Evolutionary conservation across 1,139 yeast species (phyloP).

Genomic region (Eremothecium sinecaudum): DNA sequence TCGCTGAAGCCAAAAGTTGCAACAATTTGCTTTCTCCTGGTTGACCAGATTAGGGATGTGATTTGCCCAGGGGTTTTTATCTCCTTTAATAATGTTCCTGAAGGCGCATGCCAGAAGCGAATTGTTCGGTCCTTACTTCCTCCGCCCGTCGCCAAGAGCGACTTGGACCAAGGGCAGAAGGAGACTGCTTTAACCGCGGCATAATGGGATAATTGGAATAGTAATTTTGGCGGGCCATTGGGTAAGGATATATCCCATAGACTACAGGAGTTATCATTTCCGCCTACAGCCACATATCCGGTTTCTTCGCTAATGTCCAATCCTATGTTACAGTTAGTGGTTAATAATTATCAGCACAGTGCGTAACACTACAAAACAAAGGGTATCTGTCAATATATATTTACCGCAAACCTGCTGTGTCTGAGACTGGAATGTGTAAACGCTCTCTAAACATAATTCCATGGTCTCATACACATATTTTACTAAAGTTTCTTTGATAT

Average conservation of each 20-base stretch:
- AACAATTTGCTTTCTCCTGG: slow-evolving; percentile 48
- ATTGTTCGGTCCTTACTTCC: slow-evolving; percentile 63
- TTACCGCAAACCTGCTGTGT: slow-evolving; percentile 64
- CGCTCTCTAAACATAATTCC: slow-evolving; percentile 13
- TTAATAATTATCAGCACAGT: too few species aligned
- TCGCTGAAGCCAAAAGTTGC: slow-evolving; percentile 79
- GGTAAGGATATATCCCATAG: slow-evolving; percentile 38
- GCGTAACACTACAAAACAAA: too few species aligned
- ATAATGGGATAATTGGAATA: slow-evolving; percentile 45
- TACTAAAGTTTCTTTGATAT: slow-evolving; percentile 4
- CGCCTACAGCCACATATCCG: slow-evolving; percentile 56
- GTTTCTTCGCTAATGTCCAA: slow-evolving; percentile 44
- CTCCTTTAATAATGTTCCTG: slow-evolving; percentile 59
- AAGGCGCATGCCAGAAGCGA: slow-evolving; percentile 72
- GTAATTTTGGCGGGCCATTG: slow-evolving; percentile 34
- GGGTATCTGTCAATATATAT: slow-evolving; percentile 9
- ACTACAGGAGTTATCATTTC: slow-evolving; percentile 62
- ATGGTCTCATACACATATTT: slow-evolving; percentile 5
- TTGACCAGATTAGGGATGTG: slow-evolving; percentile 73
- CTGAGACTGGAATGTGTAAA: slow-evolving; percentile 38
- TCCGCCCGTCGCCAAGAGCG: slow-evolving; percentile 71
- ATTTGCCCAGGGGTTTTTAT: slow-evolving; percentile 60
- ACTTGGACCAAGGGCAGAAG: slow-evolving; percentile 71
- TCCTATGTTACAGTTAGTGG: too few species aligned
- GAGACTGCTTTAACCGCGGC: slow-evolving; percentile 80